Evolutionary conservation across 495 filamentous ascomycete species (phyloP).

Genomic region (Talaromyces proteolyticus): DNA sequence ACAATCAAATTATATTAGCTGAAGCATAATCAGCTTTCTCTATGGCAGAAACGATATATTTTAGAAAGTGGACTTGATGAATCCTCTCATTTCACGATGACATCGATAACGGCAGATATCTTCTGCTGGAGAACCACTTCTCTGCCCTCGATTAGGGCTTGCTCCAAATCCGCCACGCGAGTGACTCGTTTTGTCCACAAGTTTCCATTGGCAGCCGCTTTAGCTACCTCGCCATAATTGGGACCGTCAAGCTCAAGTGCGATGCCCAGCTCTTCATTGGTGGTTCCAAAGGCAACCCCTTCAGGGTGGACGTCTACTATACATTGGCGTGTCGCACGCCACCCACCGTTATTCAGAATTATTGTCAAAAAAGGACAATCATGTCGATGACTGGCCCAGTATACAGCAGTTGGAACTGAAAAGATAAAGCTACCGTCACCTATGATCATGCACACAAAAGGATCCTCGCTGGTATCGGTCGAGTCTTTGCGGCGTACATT

Average conservation of each 20-base stretch:
- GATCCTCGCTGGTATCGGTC: conserved; percentile 2
- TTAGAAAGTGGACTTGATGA: not conserved
- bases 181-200: conserved; percentile 12
- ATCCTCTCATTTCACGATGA: conserved; percentile 2
- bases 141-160: not conserved
- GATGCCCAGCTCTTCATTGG: conserved; percentile 14
- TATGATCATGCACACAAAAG: conserved; percentile 18
- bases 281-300: conserved; percentile 7
- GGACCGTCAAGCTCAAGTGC: conserved; percentile 15
- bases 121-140: conserved; percentile 3
- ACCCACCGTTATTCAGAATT: conserved; percentile 23
- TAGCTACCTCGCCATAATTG: conserved; percentile 15
- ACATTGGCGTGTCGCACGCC: conserved; percentile 14
- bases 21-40: not conserved
- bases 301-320: conserved; percentile 13
- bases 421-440: conserved; percentile 27
- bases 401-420: conserved; percentile 17
- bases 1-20: not conserved
- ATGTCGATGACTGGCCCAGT: conserved; percentile 21
- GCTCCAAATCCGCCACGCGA: conserved; percentile 1
- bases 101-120: conserved; percentile 6
- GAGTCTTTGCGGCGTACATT: conserved; percentile 1
- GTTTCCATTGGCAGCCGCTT: conserved; percentile 15
- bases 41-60: too few relatives aligned
- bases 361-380: conserved; percentile 21